Evolutionary conservation across 1,284 basidiomycete genomes (phyloP).

Genomic region (Cystobasidiaceae sp.): DNA sequence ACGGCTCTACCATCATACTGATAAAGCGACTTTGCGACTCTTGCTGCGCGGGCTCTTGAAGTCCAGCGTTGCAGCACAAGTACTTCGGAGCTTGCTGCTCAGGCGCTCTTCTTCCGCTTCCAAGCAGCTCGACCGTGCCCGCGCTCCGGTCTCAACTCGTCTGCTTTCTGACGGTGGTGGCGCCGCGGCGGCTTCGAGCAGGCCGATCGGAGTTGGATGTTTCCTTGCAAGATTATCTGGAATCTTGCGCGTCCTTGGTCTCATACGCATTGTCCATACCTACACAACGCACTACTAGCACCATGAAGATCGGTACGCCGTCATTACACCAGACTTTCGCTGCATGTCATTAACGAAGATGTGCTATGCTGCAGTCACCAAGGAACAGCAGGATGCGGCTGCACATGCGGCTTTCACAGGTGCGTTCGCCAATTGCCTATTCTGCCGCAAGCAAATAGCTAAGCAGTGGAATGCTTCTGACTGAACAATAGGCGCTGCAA

Average conservation of each 20-base stretch:
- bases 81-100: no score
- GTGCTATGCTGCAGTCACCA: conserved; percentile 6
- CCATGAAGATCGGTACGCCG: conserved; percentile 5
- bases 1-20: no score
- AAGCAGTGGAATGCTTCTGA: background rate
- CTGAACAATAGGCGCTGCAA: conserved; percentile 15
- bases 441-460: no score
- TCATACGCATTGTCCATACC: background rate
- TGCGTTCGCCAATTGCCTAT: background rate
- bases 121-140: no score
- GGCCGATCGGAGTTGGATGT: background rate
- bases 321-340: background rate
- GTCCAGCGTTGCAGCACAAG: no score
- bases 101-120: no score
- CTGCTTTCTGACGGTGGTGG: background rate
- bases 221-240: background rate
- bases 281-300: no score
- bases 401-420: conserved; percentile 12
- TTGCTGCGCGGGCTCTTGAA: no score
- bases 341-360: background rate
- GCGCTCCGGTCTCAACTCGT: no score
- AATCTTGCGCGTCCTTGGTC: no score
- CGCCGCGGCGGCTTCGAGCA: background rate
- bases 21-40: no score
- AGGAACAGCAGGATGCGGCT: conserved; percentile 26